phyloP scores from a whole-genome alignment of 2,329 filamentous ascomycete genomes.

The Gaeumannomyces sp. region DNA sequence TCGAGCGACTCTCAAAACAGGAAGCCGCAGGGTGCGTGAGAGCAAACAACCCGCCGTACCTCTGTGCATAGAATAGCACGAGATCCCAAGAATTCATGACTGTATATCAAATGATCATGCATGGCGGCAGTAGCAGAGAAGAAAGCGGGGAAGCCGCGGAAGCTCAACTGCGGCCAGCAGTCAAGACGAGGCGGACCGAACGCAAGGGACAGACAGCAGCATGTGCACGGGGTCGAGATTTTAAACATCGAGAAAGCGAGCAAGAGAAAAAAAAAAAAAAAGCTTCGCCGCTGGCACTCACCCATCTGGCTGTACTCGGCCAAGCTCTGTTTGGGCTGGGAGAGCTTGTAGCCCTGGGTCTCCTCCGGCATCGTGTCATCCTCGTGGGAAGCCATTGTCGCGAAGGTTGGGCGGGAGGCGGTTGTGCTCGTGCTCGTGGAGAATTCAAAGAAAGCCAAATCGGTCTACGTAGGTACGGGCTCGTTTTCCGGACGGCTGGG shows the following conservation, averaged over 20 bases:
- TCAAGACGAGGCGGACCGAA: not conserved
- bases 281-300: slow-evolving; percentile 42
- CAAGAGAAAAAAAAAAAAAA: not conserved
- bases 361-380: slow-evolving; percentile 82
- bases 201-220: not conserved
- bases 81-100: too few relatives aligned
- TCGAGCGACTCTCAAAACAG: too few relatives aligned
- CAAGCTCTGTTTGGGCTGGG: slow-evolving; percentile 92
- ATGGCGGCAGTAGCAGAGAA: not conserved
- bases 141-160: not conserved
- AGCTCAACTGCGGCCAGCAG: not conserved
- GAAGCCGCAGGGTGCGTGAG: too few relatives aligned
- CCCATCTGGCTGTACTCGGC: slow-evolving; percentile 92
- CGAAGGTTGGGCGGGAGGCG: not conserved
- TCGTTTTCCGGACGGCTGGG: not conserved
- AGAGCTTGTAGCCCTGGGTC: slow-evolving; percentile 96
- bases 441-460: not conserved
- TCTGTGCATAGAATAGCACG: not conserved
- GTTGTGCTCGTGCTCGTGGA: slow-evolving; percentile 1
- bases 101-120: not conserved
- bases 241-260: not conserved
- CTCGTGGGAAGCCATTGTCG: slow-evolving; percentile 61
- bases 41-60: not conserved
- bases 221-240: not conserved
- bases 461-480: not conserved